These are phyloP conservation scores for Purpureocillium takamizusanense DNA, from an alignment of 2,329 filamentous ascomycete genomes.

Conservation along the genomic window DNA sequence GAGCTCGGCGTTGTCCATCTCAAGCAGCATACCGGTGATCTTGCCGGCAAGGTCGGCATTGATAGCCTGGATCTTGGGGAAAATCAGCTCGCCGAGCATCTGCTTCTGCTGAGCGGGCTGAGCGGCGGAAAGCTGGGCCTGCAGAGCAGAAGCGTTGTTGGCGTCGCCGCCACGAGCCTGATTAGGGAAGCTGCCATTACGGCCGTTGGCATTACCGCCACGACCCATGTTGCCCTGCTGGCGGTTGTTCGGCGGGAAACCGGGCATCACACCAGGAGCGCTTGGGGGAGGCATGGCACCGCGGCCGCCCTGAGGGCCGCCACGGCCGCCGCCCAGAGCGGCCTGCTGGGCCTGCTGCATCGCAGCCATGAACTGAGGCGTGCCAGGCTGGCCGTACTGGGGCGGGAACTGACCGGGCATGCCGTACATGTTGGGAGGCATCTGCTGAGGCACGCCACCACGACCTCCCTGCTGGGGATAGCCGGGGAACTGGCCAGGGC, in stretches of 20 bases:
- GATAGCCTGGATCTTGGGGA: constrained; percentile 94
- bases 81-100: constrained; percentile 93
- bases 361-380: constrained; percentile 71
- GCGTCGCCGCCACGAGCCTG: constrained; percentile 38
- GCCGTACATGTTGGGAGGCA: constrained; percentile 80
- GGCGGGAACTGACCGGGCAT: constrained; percentile 74
- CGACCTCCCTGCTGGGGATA: constrained; percentile 85
- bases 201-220: constrained; percentile 28
- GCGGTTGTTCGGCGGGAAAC: constrained; percentile 48
- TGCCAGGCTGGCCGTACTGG: constrained; percentile 70
- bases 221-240: constrained; percentile 42
- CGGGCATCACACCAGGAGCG: constrained; percentile 40
- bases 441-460: constrained; percentile 76
- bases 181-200: constrained; percentile 32
- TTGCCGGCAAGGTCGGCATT: constrained; percentile 96
- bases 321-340: constrained; percentile 51
- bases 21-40: constrained; percentile 98
- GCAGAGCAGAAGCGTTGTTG: constrained; percentile 31
- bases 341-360: constrained; percentile 69
- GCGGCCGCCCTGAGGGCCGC: constrained; percentile 58
- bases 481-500: constrained; percentile 77
- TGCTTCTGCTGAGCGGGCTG: constrained; percentile 86
- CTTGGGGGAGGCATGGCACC: constrained; percentile 68
- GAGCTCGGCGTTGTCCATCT: constrained; percentile 97
- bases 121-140: constrained; percentile 47